Evolutionary conservation across 139 green algal species (phyloP), one percentile per base, ranked within the genome.

Genomic region (Tetraselmis striata): DNA sequence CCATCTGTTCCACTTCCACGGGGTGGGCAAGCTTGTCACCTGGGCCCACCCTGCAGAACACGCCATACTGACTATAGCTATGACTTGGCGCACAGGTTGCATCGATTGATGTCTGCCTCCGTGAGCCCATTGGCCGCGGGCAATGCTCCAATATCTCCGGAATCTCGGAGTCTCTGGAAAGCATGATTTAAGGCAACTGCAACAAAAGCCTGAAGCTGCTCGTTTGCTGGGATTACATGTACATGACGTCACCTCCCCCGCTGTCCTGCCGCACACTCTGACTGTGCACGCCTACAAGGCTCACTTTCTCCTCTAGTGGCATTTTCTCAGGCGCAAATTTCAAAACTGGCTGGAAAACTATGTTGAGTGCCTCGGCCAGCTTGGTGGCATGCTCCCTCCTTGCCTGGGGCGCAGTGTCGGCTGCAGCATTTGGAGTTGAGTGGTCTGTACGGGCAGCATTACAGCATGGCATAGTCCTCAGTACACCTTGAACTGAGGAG

Each of bases 81-180:
- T 59, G 30, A n/a, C n/a, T 29, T 77, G 2, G 23, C 31, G 0
- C 83, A 28, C 87, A 93, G 90, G 90, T 94, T 18, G 87, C 76
- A n/a, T 92, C 94, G 1, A 95, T 97, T 74, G 91, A 96, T 80
- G 86, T 84, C 0, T 97, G 94, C 85, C 77, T 94, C 58, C 85
- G 92, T 25, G 94, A 97, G 88, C 88, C 90, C 18, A 79, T 85
- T 0, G 90, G 93, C 0, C 82, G 85, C 1, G 78, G 86, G 29
- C 94, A 95, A 86, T 97, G 93, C 88, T 81, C 82, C 58, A 90
- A 90, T 23, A 88, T 95, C 30, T 25, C 45, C 45, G 45, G 45
- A 18, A 67, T 67, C 45, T 25, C 45, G 18, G 45, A 67, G 45
- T 18, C 45, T 25, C 45, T 67, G 45, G 45, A 67, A 18, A 67